These are phyloP conservation scores for Fusarium sp. DNA, from an alignment of 2,329 filamentous ascomycete species.

Conservation along the genomic window DNA sequence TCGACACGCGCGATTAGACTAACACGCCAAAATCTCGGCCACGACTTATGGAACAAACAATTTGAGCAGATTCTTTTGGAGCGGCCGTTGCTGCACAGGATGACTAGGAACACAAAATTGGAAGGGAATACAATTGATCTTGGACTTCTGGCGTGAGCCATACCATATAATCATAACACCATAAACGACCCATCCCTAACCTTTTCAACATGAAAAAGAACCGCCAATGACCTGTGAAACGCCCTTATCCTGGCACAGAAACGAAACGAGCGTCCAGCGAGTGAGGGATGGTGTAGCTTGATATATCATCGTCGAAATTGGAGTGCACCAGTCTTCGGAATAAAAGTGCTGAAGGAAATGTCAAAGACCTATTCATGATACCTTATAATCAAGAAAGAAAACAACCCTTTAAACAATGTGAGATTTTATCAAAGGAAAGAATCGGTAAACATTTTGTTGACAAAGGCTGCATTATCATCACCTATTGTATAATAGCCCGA, in stretches of 20 bases:
- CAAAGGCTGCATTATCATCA: constrained; percentile 10
- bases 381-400: not conserved
- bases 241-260: not conserved
- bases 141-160: not conserved
- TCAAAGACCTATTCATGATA: not conserved
- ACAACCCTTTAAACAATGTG: not conserved
- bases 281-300: not conserved
- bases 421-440: not conserved
- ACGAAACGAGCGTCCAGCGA: not conserved
- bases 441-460: constrained; percentile 16
- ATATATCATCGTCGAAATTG: not conserved
- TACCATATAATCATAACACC: not conserved
- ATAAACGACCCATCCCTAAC: not conserved
- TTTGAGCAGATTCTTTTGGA: not conserved
- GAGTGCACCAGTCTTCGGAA: not conserved
- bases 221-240: not conserved
- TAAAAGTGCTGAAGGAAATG: not conserved
- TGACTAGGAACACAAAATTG: constrained; percentile 8
- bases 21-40: not conserved
- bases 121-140: constrained; percentile 1
- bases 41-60: not conserved
- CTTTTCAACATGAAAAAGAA: not conserved
- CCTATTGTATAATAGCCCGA: constrained; percentile 21
- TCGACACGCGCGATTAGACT: constrained; percentile 70
- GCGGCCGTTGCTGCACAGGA: not conserved